phyloP scores from a whole-genome alignment of 164 flowering plant species.

The Tinospora cordifolia region DNA sequence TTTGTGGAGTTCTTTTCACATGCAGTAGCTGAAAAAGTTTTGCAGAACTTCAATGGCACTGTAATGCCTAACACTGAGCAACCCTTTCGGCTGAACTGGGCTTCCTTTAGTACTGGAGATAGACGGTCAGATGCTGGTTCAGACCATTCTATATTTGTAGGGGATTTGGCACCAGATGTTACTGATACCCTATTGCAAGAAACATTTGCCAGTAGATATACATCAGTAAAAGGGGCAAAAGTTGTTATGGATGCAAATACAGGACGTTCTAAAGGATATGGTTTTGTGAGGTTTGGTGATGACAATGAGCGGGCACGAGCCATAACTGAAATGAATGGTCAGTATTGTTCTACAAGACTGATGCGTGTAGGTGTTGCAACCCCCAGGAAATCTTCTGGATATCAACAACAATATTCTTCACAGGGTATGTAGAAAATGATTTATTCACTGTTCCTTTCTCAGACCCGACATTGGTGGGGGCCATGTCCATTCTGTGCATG shows the following conservation, averaged over 20 bases:
- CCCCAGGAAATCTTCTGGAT: constrained; percentile 76
- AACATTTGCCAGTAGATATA: constrained; percentile 67
- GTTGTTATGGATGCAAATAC: constrained; percentile 92
- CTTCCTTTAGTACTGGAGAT: constrained; percentile 81
- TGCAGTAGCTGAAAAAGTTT: constrained; percentile 76
- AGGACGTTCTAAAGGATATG: constrained; percentile 94
- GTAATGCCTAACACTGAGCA: constrained; percentile 85
- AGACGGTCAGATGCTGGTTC: constrained; percentile 70
- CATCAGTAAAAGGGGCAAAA: constrained; percentile 92
- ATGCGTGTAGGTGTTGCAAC: constrained; percentile 95
- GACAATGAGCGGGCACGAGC: constrained; percentile 75
- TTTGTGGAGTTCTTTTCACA: constrained; percentile 82
- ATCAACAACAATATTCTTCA: constrained; percentile 57
- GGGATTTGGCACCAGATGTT: constrained; percentile 92
- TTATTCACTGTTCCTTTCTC: no score
- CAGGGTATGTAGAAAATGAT: constrained; percentile 41
- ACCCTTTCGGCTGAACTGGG: constrained; percentile 88
- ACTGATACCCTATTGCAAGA: constrained; percentile 76
- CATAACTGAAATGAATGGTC: constrained; percentile 90
- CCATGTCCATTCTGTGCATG: no score
- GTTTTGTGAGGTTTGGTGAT: constrained; percentile 96
- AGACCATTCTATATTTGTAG: constrained; percentile 92
- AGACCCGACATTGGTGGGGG: no score
- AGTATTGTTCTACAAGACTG: constrained; percentile 79
- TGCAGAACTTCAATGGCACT: constrained; percentile 50